phyloP scores from a whole-genome alignment of 441 rosid genomes.

The Macaranga tanarius region DNA sequence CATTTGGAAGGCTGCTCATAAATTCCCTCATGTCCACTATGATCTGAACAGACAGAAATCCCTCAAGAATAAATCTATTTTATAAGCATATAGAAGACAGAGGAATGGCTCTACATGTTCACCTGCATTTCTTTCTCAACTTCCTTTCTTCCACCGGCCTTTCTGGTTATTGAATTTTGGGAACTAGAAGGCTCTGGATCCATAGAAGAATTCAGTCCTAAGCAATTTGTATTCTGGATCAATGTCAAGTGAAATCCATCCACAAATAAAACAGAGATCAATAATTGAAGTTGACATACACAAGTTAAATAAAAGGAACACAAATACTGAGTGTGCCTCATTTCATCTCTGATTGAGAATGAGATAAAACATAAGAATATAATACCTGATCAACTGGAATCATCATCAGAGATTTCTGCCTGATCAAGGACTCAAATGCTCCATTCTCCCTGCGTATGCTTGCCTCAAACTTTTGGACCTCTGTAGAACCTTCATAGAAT shows the following conservation, averaged over 20 bases:
- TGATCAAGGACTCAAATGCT: slow-evolving; percentile 91
- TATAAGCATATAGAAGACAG: slow-evolving; percentile 10
- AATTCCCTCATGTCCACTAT: slow-evolving; percentile 99
- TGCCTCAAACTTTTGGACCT: slow-evolving; percentile 94
- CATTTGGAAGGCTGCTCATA: slow-evolving; percentile 99
- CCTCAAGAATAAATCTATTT: background rate
- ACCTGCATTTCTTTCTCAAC: slow-evolving; percentile 91
- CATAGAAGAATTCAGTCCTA: slow-evolving; percentile 53
- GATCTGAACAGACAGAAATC: slow-evolving; percentile 47
- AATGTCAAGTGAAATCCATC: slow-evolving; percentile 24
- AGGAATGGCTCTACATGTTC: slow-evolving; percentile 7
- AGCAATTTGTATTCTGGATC: slow-evolving; percentile 60
- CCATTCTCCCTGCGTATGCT: slow-evolving; percentile 88
- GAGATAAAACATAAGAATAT: background rate
- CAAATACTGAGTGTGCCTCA: background rate
- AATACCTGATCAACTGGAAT: slow-evolving; percentile 91
- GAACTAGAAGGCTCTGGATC: slow-evolving; percentile 65
- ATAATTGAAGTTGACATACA: slow-evolving; percentile 4
- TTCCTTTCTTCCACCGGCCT: slow-evolving; percentile 95
- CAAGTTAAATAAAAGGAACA: background rate
- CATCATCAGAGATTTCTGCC: slow-evolving; percentile 95
- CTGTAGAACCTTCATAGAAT: slow-evolving; percentile 89
- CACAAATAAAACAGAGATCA: slow-evolving; percentile 21
- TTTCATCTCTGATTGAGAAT: background rate
- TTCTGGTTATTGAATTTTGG: slow-evolving; percentile 80